Conservation (phyloP, 2,329 filamentous ascomycete genomes). For the Cladosporium sp. region DNA sequence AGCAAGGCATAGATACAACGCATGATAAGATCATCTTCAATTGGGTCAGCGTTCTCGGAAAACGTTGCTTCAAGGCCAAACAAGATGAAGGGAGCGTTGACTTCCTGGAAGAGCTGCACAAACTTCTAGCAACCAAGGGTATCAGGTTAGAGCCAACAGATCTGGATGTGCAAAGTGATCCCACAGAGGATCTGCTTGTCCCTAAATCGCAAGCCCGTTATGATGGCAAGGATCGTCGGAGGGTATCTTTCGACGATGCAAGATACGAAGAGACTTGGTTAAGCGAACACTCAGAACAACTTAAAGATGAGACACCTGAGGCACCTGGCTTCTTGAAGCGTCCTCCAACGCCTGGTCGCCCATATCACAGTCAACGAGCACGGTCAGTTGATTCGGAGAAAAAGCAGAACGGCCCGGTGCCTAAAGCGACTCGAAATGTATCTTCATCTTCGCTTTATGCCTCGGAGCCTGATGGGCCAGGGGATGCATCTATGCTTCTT, state of each 20-base stretch:
- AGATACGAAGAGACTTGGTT: constrained; percentile 49
- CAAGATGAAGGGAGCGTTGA: neutral
- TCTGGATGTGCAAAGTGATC: neutral
- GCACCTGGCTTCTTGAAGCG: neutral
- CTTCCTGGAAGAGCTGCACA: neutral
- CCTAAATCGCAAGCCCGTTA: constrained; percentile 31
- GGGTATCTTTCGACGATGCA: constrained; percentile 54
- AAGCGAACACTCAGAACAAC: constrained; percentile 25
- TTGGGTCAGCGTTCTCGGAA: neutral
- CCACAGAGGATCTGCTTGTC: neutral
- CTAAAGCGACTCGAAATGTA: neutral
- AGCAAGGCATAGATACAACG: constrained; percentile 65
- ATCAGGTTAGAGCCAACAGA: neutral
- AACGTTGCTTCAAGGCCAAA: neutral
- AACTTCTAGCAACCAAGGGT: neutral
- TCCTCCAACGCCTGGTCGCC: constrained; percentile 3
- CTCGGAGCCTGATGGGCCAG: neutral
- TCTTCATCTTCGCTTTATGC: neutral
- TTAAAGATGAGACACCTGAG: constrained; percentile 5
- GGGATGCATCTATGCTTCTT: neutral
- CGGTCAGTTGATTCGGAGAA: neutral
- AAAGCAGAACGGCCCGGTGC: neutral
- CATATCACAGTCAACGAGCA: constrained; percentile 3
- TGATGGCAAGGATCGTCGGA: constrained; percentile 20
- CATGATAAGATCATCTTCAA: constrained; percentile 56